phyloP scores from a whole-genome alignment of 2,329 filamentous ascomycete genomes.

The Drechslera avenae region DNA sequence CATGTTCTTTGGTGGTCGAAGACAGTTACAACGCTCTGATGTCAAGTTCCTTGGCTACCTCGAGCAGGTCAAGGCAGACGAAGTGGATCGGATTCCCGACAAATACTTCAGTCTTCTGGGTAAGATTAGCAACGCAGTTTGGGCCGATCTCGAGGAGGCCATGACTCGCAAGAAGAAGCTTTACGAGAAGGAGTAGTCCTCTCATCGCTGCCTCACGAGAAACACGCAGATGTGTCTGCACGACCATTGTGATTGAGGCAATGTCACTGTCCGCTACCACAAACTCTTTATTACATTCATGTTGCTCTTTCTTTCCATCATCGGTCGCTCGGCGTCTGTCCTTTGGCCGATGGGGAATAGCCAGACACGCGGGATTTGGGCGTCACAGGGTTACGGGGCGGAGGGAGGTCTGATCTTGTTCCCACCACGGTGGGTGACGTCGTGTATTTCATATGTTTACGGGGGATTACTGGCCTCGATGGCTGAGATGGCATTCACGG shows the following conservation, averaged over 20 bases:
- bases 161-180: conserved; percentile 49
- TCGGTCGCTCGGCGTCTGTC: not conserved
- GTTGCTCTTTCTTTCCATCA: not conserved
- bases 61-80: conserved; percentile 52
- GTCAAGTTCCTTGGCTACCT: conserved; percentile 53
- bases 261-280: not conserved
- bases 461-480: not conserved
- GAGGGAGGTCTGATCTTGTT: not conserved
- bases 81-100: conserved; percentile 37
- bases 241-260: no score
- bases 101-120: conserved; percentile 22
- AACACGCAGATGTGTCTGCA: no score
- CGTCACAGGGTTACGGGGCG: not conserved
- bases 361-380: not conserved
- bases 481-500: not conserved
- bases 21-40: conserved; percentile 42
- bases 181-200: conserved; percentile 29
- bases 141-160: conserved; percentile 36
- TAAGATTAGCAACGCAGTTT: conserved; percentile 45
- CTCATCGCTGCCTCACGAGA: no score
- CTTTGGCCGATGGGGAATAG: not conserved
- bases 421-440: not conserved
- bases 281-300: not conserved
- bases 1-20: conserved; percentile 52
- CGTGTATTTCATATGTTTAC: not conserved